Evolutionary conservation across 1,139 yeast species (phyloP).

Genomic region (Geotrichum bryndzae): DNA sequence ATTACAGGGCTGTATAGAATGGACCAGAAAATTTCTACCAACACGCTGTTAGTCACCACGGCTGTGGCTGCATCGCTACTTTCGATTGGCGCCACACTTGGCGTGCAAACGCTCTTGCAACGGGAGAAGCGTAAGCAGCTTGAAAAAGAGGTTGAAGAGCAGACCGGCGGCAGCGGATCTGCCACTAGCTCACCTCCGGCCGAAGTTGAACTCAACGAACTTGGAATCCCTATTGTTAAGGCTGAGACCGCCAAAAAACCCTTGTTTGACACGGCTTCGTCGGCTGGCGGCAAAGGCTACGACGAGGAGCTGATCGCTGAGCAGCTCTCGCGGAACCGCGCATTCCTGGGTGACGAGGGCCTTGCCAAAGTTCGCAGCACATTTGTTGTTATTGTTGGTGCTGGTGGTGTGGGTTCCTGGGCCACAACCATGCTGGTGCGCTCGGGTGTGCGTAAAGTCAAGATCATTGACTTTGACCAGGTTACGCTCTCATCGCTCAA

Average conservation of each 20-base stretch:
- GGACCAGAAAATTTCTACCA: slow-evolving; percentile 16
- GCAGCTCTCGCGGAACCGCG: slow-evolving; percentile 88
- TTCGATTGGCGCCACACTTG: slow-evolving; percentile 21
- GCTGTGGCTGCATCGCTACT: slow-evolving; percentile 19
- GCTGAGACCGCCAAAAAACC: slow-evolving; percentile 8
- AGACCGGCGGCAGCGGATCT: background rate
- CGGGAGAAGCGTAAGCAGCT: slow-evolving; percentile 14
- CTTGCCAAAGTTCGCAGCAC: slow-evolving; percentile 69
- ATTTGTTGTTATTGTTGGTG: slow-evolving; percentile 85
- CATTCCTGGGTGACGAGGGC: slow-evolving; percentile 82
- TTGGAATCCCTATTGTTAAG: slow-evolving; percentile 13
- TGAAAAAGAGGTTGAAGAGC: slow-evolving; percentile 15
- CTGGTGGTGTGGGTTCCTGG: slow-evolving; percentile 98
- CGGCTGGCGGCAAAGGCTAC: slow-evolving; percentile 25
- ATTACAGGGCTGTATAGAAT: background rate
- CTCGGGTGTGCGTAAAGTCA: slow-evolving; percentile 74
- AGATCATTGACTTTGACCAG: slow-evolving; percentile 91
- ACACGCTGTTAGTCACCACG: slow-evolving; percentile 16
- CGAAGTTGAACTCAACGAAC: slow-evolving; percentile 17
- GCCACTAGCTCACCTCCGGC: background rate
- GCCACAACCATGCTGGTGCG: slow-evolving; percentile 87
- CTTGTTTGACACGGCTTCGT: slow-evolving; percentile 9
- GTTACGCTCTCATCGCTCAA: slow-evolving; percentile 86
- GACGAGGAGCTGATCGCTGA: slow-evolving; percentile 78
- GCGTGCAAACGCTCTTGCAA: slow-evolving; percentile 14